Evolutionary conservation across 495 filamentous ascomycete genomes (phyloP).

Genomic region (Choiromyces venosus): DNA sequence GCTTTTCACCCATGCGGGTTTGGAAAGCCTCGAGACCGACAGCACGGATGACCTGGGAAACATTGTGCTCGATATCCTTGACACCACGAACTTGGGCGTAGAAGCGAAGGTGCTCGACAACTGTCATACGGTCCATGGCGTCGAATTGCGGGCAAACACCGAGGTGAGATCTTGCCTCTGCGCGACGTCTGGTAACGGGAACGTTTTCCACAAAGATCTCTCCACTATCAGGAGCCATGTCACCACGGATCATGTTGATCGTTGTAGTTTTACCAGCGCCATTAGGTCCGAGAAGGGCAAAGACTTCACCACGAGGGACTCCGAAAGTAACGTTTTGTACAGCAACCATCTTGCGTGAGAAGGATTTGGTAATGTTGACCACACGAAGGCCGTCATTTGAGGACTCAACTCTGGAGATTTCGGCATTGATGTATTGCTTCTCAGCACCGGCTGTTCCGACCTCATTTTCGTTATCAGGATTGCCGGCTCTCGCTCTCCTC

Average conservation of each 20-base stretch:
- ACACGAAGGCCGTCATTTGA: constrained; percentile 65
- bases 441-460: constrained; percentile 22
- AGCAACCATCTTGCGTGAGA: constrained; percentile 58
- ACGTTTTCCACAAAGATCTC: constrained; percentile 71
- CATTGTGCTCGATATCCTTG: constrained; percentile 57
- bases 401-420: constrained; percentile 49
- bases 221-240: constrained; percentile 61
- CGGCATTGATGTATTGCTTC: constrained; percentile 48
- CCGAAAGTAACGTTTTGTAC: constrained; percentile 80
- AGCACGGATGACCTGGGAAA: constrained; percentile 54
- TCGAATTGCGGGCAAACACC: constrained; percentile 77
- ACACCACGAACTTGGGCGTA: constrained; percentile 69
- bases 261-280: constrained; percentile 84
- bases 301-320: constrained; percentile 69
- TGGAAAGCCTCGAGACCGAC: constrained; percentile 58
- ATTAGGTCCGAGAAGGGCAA: constrained; percentile 81
- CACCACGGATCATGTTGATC: constrained; percentile 78
- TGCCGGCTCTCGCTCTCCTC: constrained; percentile 47
- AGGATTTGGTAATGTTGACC: constrained; percentile 68
- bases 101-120: constrained; percentile 64
- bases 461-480: constrained; percentile 43
- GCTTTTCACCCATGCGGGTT: constrained; percentile 57
- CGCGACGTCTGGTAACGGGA: constrained; percentile 59
- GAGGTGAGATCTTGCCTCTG: constrained; percentile 61
- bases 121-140: constrained; percentile 61